phyloP scores from a whole-genome alignment of 2,329 filamentous ascomycete species.

The Aspergillus caelatus region DNA sequence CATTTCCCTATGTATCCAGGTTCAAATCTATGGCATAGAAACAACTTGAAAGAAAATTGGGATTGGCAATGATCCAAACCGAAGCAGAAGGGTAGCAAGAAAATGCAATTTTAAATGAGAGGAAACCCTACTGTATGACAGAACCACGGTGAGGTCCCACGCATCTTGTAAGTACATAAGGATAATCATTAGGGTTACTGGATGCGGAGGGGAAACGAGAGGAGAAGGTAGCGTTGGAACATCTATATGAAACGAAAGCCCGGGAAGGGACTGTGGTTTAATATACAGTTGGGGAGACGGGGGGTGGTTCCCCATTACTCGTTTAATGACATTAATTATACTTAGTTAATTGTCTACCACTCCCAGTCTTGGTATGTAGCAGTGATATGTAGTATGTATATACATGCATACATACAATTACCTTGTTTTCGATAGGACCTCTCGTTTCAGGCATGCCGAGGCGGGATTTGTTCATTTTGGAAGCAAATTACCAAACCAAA shows the following conservation, averaged over 20 bases:
- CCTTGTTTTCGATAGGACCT: background rate
- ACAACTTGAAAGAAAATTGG: background rate
- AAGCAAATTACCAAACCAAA: background rate
- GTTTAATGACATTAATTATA: background rate
- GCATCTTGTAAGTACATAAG: slow-evolving; percentile 10
- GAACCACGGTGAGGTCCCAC: background rate
- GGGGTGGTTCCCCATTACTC: background rate
- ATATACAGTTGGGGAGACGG: background rate
- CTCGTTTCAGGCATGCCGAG: background rate
- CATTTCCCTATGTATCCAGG: background rate
- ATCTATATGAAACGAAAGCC: slow-evolving; percentile 3
- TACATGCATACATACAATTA: background rate
- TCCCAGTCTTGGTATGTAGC: no score
- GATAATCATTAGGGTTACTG: slow-evolving; percentile 22
- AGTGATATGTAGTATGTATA: no score
- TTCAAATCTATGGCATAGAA: background rate
- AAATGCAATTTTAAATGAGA: background rate
- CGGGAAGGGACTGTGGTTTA: background rate
- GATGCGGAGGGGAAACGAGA: slow-evolving; percentile 7
- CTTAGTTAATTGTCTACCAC: background rate
- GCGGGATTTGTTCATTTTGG: background rate
- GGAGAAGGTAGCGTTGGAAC: background rate
- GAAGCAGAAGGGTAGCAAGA: background rate
- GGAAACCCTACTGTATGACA: background rate
- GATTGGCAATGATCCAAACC: background rate